phyloP scores from a whole-genome alignment of 2,329 filamentous ascomycete genomes.

The Allantophomopsis cytisporea region DNA sequence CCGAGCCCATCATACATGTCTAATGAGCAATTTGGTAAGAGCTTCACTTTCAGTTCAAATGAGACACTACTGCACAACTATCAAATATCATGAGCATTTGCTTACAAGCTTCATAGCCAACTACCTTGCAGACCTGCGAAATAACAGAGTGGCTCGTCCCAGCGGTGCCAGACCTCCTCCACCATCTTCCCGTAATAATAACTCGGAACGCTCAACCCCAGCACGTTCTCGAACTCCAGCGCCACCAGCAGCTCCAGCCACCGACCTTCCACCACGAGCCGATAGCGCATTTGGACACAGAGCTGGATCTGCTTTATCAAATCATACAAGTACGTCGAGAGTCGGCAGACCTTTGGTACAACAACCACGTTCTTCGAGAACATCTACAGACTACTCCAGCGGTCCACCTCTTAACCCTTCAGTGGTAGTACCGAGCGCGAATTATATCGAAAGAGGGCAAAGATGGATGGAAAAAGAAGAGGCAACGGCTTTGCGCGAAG shows the following conservation, averaged over 20 bases:
- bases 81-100: slow-evolving; percentile 5
- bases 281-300: slow-evolving; percentile 14
- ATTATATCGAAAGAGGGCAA: slow-evolving; percentile 61
- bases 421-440: slow-evolving; percentile 48
- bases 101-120: slow-evolving; percentile 32
- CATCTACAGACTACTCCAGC: slow-evolving; percentile 1
- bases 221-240: not conserved
- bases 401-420: slow-evolving; percentile 35
- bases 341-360: slow-evolving; percentile 15
- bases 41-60: slow-evolving; percentile 2
- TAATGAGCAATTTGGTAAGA: slow-evolving; percentile 52
- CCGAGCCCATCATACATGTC: slow-evolving; percentile 52
- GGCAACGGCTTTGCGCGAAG: slow-evolving; percentile 52
- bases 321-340: slow-evolving; percentile 14
- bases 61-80: slow-evolving; percentile 1
- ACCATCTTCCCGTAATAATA: slow-evolving; percentile 19
- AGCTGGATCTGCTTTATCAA: slow-evolving; percentile 14
- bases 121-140: slow-evolving; percentile 60
- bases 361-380: slow-evolving; percentile 4
- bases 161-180: slow-evolving; percentile 56
- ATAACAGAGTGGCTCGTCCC: slow-evolving; percentile 51
- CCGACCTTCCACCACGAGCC: slow-evolving; percentile 9
- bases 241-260: slow-evolving; percentile 1
- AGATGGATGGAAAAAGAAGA: slow-evolving; percentile 76
- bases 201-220: slow-evolving; percentile 24